Base-by-base conservation (phyloP, 768 basidiomycete genomes). In the Rhizopogon roseolus region DNA sequence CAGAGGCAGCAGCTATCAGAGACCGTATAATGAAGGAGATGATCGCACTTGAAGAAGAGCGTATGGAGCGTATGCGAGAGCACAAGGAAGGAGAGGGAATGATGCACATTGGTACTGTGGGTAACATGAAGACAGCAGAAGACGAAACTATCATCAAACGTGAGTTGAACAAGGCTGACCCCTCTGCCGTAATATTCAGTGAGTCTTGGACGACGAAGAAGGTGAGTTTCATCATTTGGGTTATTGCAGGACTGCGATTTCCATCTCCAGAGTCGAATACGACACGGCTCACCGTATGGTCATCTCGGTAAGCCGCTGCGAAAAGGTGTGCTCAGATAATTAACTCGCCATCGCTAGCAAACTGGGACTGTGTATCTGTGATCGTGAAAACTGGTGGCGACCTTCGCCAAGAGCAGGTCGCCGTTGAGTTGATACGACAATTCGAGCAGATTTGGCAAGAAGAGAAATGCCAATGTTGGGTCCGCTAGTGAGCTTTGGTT, bases 331-430 rank as follows among this genome's bases (percentile, higher is more conserved):
- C 28, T 40, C 7, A 9, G 29, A 13, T 11, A 14, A 38, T 39
- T 34, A 36, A 36, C 28, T 45, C 4, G 43, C 45, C 39, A 27
- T 42, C 52, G 50, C 43, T 62, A 88, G 86, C 81, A 22, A 85
- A 77, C 58, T 90, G 86, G 86, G 87, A 96, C 66, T 94, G 94
- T 61, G 81, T 97, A 41, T 96, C 95, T 7, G 93, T 98, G 39
- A 99, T 99, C 55, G 94, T 99, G 66, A 99, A 99, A 73, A 98
- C 95, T 5, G 96, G 96, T 3, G 95, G 88, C 34, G 97, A 99
- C 68, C 69, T 99, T 51, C 84, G 97, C 41, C 97, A 99, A 72
- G 97, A 99, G 66, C 97, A 99, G 69, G 78, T 99, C 22, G 97
- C 97, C 4, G 92, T 96, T 5, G 93, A 97, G 62, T 81, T 99